These are phyloP conservation scores for Dactylellina leptospora DNA, from an alignment of 2,329 filamentous ascomycete genomes.

Conservation along the genomic window DNA sequence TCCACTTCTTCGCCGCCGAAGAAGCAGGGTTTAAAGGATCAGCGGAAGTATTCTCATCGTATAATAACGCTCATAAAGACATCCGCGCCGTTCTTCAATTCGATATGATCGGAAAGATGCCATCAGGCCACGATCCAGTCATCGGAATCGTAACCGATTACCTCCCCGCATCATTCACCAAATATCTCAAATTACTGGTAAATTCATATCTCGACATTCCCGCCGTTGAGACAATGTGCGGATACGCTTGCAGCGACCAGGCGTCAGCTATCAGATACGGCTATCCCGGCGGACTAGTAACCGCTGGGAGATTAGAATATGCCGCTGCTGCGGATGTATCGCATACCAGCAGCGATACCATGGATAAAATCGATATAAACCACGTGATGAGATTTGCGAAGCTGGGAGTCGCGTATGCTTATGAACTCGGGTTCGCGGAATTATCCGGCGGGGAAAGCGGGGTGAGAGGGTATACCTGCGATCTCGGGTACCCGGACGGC, in stretches of 20 bases:
- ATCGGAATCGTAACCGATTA: slow-evolving; percentile 62
- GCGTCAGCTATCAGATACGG: slow-evolving; percentile 77
- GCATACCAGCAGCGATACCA: slow-evolving; percentile 24
- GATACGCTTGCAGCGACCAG: slow-evolving; percentile 83
- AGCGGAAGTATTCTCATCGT: slow-evolving; percentile 59
- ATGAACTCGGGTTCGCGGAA: slow-evolving; percentile 22
- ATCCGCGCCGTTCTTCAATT: slow-evolving; percentile 63
- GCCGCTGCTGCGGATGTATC: slow-evolving; percentile 8
- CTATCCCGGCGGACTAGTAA: slow-evolving; percentile 61
- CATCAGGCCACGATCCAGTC: background rate
- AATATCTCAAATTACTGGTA: slow-evolving; percentile 61
- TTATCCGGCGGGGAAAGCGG: slow-evolving; percentile 2
- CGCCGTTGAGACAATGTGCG: slow-evolving; percentile 68
- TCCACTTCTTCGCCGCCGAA: slow-evolving; percentile 93
- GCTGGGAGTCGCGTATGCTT: slow-evolving; percentile 34
- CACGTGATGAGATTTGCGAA: slow-evolving; percentile 12
- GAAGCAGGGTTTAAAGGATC: slow-evolving; percentile 81
- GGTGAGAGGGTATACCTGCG: slow-evolving; percentile 27
- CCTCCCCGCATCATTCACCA: slow-evolving; percentile 60
- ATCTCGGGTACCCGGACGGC: slow-evolving; percentile 43
- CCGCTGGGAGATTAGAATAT: slow-evolving; percentile 21
- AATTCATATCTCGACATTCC: slow-evolving; percentile 61
- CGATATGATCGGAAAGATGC: slow-evolving; percentile 61
- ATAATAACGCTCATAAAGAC: slow-evolving; percentile 58
- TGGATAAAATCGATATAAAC: slow-evolving; percentile 12